phyloP scores from a whole-genome alignment of 495 filamentous ascomycete genomes.

The Aspergillus saccharolyticus region DNA sequence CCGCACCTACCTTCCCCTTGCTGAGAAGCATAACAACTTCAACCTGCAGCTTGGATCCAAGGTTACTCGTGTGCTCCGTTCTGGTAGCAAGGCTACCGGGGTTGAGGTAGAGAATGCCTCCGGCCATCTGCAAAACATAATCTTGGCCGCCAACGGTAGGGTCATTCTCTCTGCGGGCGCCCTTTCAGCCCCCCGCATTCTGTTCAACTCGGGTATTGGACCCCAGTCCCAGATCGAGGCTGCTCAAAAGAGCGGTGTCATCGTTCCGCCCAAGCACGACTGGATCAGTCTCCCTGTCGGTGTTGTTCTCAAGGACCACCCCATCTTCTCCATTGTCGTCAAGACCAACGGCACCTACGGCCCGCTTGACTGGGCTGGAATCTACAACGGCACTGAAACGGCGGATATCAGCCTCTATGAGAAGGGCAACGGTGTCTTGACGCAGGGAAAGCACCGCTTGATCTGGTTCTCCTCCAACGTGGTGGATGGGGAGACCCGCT shows the following conservation, averaged over 20 bases:
- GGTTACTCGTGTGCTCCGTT: constrained; percentile 61
- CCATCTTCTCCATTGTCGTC: constrained; percentile 62
- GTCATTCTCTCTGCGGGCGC: constrained; percentile 67
- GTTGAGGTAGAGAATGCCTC: constrained; percentile 60
- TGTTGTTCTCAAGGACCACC: constrained; percentile 67
- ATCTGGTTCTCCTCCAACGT: constrained; percentile 27
- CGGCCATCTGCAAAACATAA: constrained; percentile 55
- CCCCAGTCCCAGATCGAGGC: constrained; percentile 55
- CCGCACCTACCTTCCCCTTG: constrained; percentile 66
- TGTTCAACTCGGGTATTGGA: constrained; percentile 63
- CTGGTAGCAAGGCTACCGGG: constrained; percentile 56
- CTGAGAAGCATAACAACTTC: constrained; percentile 59
- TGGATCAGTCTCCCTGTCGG: constrained; percentile 76
- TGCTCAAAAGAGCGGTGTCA: constrained; percentile 45
- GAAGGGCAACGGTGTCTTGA: constrained; percentile 55
- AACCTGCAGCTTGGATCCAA: constrained; percentile 59
- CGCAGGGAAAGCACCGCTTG: constrained; percentile 62
- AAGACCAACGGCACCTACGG: constrained; percentile 56
- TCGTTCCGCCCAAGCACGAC: constrained; percentile 49
- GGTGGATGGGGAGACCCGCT: constrained; percentile 23
- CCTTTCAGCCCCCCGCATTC: constrained; percentile 68
- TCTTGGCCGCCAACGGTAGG: constrained; percentile 55
- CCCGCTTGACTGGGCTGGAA: constrained; percentile 61
- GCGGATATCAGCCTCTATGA: constrained; percentile 45
- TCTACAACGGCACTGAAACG: constrained; percentile 46